Percentiles rank a stretch among this genome's conserved stretches.
Conservation (phyloP, 495 filamentous ascomycete genomes). For the Penicillium daleae region DNA sequence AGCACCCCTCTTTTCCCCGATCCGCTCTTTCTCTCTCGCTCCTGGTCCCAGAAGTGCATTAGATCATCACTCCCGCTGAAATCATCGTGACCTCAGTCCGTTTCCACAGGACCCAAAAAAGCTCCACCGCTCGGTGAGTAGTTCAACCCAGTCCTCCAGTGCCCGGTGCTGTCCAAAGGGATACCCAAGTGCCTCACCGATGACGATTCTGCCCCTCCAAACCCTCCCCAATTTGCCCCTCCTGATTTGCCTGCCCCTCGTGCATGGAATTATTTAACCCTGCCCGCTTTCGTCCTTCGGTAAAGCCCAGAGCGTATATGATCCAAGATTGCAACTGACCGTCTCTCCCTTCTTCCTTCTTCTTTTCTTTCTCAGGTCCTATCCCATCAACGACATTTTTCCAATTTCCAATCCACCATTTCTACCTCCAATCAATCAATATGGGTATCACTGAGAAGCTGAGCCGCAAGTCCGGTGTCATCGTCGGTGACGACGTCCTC, state of each 20-base stretch:
- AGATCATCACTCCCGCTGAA: conserved; percentile 17
- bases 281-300: conserved; percentile 37
- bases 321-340: neutral
- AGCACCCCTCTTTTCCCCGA: neutral
- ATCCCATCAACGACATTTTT: conserved; percentile 9
- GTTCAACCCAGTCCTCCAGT: neutral
- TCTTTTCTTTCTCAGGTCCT: conserved; percentile 16
- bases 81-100: conserved; percentile 35
- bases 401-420: conserved; percentile 11
- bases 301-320: conserved; percentile 20
- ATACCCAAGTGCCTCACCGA: conserved; percentile 24
- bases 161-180: neutral
- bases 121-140: conserved; percentile 33
- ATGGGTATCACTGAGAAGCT: conserved; percentile 72
- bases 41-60: neutral
- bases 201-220: conserved; percentile 35
- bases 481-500: conserved; percentile 81
- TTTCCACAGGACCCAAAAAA: neutral
- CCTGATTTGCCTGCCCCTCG: conserved; percentile 20
- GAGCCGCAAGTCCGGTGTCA: conserved; percentile 79
- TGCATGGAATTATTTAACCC: neutral
- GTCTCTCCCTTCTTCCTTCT: conserved; percentile 14
- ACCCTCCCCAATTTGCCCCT: conserved; percentile 22
- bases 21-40: neutral
- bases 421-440: conserved; percentile 46